phyloP scores from a whole-genome alignment of 2,329 filamentous ascomycete genomes.

The Myriosclerotinia scirpicola region DNA sequence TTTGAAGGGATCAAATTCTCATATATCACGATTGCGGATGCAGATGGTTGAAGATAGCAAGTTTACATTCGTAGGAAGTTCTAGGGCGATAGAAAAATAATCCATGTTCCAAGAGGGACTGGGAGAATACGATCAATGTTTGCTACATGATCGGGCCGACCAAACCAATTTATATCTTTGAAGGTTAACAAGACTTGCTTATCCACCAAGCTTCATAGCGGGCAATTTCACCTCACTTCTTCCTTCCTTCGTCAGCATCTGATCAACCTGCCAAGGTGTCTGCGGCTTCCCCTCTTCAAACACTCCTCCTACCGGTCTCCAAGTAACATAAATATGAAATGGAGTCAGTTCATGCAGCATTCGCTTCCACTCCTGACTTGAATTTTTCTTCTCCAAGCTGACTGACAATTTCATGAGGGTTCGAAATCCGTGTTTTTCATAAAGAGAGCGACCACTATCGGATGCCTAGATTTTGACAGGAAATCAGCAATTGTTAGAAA shows the following conservation, averaged over 20 bases:
- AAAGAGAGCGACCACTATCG: not conserved
- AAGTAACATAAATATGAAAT: slow-evolving; percentile 10
- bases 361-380: slow-evolving; percentile 18
- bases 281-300: not conserved
- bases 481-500: not conserved
- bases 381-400: slow-evolving; percentile 21
- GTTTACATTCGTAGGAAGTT: not conserved
- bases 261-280: slow-evolving; percentile 10
- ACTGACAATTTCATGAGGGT: slow-evolving; percentile 15
- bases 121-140: not conserved
- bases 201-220: not conserved
- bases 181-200: no score
- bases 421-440: slow-evolving; percentile 15
- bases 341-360: slow-evolving; percentile 8
- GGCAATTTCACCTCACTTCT: slow-evolving; percentile 1
- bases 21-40: not conserved
- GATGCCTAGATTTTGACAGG: not conserved
- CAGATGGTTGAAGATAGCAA: not conserved
- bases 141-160: not conserved
- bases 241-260: not conserved
- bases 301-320: slow-evolving; percentile 2
- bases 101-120: not conserved
- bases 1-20: not conserved
- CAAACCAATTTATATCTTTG: not conserved
- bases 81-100: not conserved